Conservation (phyloP, 129 eudicot genomes). For the Flaveria sonorensis region DNA sequence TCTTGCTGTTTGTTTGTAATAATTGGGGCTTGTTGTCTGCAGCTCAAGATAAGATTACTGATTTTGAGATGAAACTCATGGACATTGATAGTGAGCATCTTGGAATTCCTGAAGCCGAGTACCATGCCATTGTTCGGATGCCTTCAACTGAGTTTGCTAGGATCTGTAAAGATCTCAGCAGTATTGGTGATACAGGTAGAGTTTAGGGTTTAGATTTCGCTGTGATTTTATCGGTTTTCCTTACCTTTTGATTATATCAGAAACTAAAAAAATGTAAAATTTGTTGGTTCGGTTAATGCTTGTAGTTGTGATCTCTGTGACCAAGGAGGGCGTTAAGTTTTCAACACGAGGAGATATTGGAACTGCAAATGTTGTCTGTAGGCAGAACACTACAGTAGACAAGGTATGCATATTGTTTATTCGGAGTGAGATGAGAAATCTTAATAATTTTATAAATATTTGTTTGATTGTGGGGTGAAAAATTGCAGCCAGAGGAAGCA, state of each 20-base stretch:
- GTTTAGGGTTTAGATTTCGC: not conserved
- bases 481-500: constrained; percentile 85
- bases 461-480: not conserved
- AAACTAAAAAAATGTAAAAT: not conserved
- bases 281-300: not conserved
- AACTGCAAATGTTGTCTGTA: constrained; percentile 81
- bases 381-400: constrained; percentile 89
- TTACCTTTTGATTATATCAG: not conserved
- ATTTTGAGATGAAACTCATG: constrained; percentile 97
- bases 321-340: constrained; percentile 92
- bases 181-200: constrained; percentile 94
- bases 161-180: constrained; percentile 94
- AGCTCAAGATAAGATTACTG: constrained; percentile 96
- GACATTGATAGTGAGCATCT: constrained; percentile 97
- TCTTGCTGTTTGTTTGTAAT: not conserved
- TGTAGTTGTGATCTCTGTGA: constrained; percentile 93
- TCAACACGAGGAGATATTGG: constrained; percentile 96
- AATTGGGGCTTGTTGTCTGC: constrained; percentile 12
- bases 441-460: not conserved
- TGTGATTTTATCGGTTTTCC: not conserved
- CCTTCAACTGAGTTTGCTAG: constrained; percentile 89
- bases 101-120: constrained; percentile 91
- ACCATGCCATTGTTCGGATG: constrained; percentile 90
- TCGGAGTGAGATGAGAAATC: not conserved
- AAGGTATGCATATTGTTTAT: constrained; percentile 49